A percentile compares a stretch with the other conserved stretches of the same genome.
Evolutionary conservation across 2,329 filamentous ascomycete species (phyloP).

Genomic region (Colletotrichum lupini): DNA sequence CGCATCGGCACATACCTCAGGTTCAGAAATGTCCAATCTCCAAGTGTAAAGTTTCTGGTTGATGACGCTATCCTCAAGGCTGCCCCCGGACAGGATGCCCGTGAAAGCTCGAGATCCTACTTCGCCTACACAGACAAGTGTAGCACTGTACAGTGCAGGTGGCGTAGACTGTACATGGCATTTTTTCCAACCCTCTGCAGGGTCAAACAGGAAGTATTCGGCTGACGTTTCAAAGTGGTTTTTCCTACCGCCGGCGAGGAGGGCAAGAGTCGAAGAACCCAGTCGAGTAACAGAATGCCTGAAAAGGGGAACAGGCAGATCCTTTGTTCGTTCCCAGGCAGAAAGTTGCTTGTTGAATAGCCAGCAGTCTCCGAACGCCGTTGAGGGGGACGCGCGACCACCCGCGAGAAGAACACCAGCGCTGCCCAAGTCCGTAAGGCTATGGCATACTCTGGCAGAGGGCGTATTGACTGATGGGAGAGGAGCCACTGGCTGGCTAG

Average conservation of each 20-base stretch:
- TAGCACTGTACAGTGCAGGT: constrained; percentile 55
- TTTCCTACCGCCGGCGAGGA: constrained; percentile 73
- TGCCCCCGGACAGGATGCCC: constrained; percentile 80
- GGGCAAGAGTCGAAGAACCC: constrained; percentile 58
- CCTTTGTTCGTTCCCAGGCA: constrained; percentile 72
- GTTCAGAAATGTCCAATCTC: constrained; percentile 59
- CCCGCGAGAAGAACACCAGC: constrained; percentile 75
- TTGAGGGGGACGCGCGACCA: constrained; percentile 81
- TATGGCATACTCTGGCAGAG: constrained; percentile 76
- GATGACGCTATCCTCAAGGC: constrained; percentile 72
- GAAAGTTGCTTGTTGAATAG: constrained; percentile 65
- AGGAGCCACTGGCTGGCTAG: constrained; percentile 18
- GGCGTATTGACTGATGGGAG: constrained; percentile 47
- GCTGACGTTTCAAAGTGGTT: constrained; percentile 59
- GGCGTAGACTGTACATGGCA: constrained; percentile 51
- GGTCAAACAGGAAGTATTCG: constrained; percentile 65
- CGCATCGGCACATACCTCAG: constrained; percentile 46
- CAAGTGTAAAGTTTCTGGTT: constrained; percentile 73
- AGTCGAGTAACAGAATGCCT: constrained; percentile 75
- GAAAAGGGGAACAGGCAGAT: constrained; percentile 78
- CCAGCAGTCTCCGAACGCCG: constrained; percentile 80
- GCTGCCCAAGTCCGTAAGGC: constrained; percentile 73
- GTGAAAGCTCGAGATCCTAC: constrained; percentile 47
- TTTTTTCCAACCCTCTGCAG: constrained; percentile 57
- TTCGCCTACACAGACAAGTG: constrained; percentile 46